phyloP scores from a whole-genome alignment of 2,329 filamentous ascomycete species.

The Talaromyces sp. region DNA sequence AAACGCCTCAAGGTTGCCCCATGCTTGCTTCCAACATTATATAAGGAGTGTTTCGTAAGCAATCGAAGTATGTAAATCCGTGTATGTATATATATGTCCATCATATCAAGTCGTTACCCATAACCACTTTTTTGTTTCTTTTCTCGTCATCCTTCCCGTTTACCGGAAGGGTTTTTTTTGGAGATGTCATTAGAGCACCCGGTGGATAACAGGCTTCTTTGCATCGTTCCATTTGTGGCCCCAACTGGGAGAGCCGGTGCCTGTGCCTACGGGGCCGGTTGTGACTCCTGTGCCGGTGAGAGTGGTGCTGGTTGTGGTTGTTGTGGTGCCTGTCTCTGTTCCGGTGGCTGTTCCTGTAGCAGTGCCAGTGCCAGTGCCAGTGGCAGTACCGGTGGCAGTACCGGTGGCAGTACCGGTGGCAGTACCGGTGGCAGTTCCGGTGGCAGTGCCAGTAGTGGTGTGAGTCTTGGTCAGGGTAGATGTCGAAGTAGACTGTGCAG shows the following conservation, averaged over 20 bases:
- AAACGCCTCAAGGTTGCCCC: not conserved
- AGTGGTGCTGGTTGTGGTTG: not conserved
- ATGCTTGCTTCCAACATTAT: not conserved
- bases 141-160: not conserved
- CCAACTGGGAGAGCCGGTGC: conserved; percentile 5
- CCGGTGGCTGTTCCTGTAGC: conserved; percentile 2
- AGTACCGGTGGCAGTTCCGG: not conserved
- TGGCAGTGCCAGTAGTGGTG: not conserved
- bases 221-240: conserved; percentile 2
- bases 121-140: not conserved
- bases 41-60: not conserved
- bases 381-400: not conserved
- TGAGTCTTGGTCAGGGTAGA: not conserved
- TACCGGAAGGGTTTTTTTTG: no score
- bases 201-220: conserved; percentile 6
- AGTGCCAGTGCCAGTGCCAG: not conserved
- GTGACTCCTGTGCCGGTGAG: not conserved
- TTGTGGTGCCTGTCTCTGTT: not conserved
- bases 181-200: not conserved
- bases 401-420: conserved; percentile 13
- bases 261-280: conserved; percentile 2
- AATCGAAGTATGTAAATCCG: not conserved
- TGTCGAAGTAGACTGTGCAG: not conserved
- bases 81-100: not conserved
- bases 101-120: not conserved